Base-by-base conservation (phyloP, 257 asterid species). In the Lycium ferocissimum region DNA sequence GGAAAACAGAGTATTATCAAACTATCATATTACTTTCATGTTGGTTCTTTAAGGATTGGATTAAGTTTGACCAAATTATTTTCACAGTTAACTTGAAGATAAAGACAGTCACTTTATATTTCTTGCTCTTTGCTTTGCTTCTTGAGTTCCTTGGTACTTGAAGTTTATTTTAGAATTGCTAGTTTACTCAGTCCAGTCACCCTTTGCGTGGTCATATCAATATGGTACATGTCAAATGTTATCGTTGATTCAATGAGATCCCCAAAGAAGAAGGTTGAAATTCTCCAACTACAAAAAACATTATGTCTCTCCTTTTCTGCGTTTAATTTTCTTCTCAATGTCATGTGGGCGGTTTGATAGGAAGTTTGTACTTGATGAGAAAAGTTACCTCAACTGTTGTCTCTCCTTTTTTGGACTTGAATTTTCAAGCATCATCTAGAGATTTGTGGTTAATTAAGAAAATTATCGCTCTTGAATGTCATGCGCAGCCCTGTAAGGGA, bases 401-500 rank as follows among this genome's bases (percentile, higher is more conserved):
- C 6, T 69, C 51, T 20, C 37, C 15, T 40, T 38, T 70, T 26
- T 70, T 40, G 54, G 54, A 38, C 54, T 70, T 40, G 79, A 70
- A 70, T 70, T 43, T 70, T 70, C 54, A 70, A 17, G 79, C 54
- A 71, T 38, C 33, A 71, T 71, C 17, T 71, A 17, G 79, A 40
- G 33, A 49, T 47, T 20, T 49, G 62, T 75, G 62, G 17, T 75
- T 75, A 26, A 12, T 51, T 47, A 20, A 73, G 59, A 71, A 38
- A 15, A 7, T 47, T 20, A 0, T 40, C 26, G 3, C 17, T 72
- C 7, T 49, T 53, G 20, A 14, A 43, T 35, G 9, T 38, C 1
- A 33, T 53, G 20, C 9, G 88, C 93, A 95, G 98, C 98, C 98
- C 26, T 92, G 95, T 89, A 93, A 93, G 86, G 98, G 98, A 84